Percentiles rank a stretch among this genome's conserved stretches.
Evolutionary conservation across 768 basidiomycete species (phyloP).

Genomic region (Lyophyllum atratum): DNA sequence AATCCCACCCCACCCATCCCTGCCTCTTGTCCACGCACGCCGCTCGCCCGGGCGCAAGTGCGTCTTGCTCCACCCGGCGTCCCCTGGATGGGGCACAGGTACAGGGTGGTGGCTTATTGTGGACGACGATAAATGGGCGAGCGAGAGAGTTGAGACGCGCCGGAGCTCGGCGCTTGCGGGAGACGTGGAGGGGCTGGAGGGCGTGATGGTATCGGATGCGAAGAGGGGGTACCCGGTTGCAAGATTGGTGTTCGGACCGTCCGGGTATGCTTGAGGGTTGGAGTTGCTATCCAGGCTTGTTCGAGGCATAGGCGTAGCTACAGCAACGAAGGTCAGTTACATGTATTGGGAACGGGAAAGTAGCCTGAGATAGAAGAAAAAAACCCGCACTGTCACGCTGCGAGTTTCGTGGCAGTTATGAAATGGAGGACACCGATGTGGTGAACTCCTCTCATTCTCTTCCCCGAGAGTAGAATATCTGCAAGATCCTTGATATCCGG

Average conservation of each 20-base stretch:
- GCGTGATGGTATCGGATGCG: background rate
- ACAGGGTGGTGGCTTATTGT: background rate
- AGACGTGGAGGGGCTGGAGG: too few relatives aligned
- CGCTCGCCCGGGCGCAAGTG: constrained; percentile 50
- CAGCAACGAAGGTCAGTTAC: background rate
- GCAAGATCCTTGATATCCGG: too few relatives aligned
- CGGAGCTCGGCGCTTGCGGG: background rate
- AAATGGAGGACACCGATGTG: too few relatives aligned
- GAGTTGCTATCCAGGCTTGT: background rate
- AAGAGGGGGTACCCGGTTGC: background rate
- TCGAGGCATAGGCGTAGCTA: background rate
- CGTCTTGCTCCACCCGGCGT: constrained; percentile 42
- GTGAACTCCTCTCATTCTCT: too few relatives aligned
- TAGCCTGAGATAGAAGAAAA: background rate
- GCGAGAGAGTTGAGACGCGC: background rate
- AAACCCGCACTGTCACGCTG: too few relatives aligned
- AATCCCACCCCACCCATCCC: constrained; percentile 72
- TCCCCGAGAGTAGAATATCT: too few relatives aligned
- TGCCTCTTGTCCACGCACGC: constrained; percentile 66
- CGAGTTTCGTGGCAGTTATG: too few relatives aligned
- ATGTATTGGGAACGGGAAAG: background rate
- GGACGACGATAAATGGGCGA: background rate
- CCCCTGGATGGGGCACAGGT: background rate
- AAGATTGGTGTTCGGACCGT: background rate
- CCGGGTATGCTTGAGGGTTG: background rate